Percentiles rank a stretch among this genome's conserved stretches.
Evolutionary conservation across 129 eudicot genomes (phyloP).

Genomic region (Solidago caesia): DNA sequence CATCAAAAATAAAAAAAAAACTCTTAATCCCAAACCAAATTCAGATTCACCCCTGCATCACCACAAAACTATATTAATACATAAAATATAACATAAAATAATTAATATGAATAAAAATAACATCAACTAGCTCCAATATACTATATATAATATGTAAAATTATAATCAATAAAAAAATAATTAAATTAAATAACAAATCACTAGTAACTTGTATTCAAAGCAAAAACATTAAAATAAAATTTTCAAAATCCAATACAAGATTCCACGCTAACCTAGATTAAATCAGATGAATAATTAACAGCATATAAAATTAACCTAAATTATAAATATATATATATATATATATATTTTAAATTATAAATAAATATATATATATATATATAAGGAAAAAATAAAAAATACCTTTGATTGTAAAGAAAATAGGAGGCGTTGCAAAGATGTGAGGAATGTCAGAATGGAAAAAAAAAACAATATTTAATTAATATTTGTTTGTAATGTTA

Average conservation of each 20-base stretch:
- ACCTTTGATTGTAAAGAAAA: conserved; percentile 25
- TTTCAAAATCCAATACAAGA: conserved; percentile 1
- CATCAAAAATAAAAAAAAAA: conserved; percentile 28
- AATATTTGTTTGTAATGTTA: neutral
- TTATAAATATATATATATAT: neutral
- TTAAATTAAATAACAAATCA: neutral
- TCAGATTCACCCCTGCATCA: conserved; percentile 20
- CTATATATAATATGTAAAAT: neutral
- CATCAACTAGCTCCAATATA: conserved; percentile 9
- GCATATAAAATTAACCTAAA: neutral
- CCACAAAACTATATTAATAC: neutral
- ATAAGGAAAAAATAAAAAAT: neutral
- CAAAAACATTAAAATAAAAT: neutral
- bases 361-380: neutral
- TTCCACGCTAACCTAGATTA: conserved; percentile 6
- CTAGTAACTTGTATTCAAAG: conserved; percentile 18
- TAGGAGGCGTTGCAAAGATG: neutral
- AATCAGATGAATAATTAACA: conserved; percentile 8
- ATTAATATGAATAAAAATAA: neutral
- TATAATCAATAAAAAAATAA: too few relatives aligned
- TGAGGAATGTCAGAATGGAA: conserved; percentile 29
- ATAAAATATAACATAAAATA: neutral
- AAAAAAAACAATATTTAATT: neutral
- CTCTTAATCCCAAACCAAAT: conserved; percentile 6
- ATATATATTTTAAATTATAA: neutral